phyloP scores from a whole-genome alignment of 352 stramenopile species.

The Pythium aquatile region DNA sequence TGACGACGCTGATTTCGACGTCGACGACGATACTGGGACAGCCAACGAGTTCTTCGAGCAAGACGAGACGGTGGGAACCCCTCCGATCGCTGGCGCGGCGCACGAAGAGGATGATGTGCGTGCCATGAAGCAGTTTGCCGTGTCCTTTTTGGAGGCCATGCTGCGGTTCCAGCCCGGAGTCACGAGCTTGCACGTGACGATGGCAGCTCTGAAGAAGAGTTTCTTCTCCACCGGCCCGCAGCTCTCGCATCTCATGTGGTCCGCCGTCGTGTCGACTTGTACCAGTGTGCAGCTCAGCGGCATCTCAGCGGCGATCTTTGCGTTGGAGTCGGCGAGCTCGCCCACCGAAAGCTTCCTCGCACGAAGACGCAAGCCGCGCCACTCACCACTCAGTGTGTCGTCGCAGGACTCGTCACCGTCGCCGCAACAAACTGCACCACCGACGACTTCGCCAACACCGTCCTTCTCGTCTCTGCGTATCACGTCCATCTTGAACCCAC shows the following conservation, averaged over 20 bases:
- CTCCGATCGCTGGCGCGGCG: slow-evolving; percentile 6
- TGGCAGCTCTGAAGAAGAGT: slow-evolving; percentile 62
- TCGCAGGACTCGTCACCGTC: slow-evolving; percentile 15
- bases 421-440: not conserved
- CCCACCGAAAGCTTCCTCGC: slow-evolving; percentile 25
- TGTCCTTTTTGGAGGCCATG: slow-evolving; percentile 65
- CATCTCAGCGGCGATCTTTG: slow-evolving; percentile 66
- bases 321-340: slow-evolving; percentile 27
- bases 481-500: slow-evolving; percentile 60
- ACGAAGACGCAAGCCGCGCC: slow-evolving; percentile 12
- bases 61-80: slow-evolving; percentile 8
- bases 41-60: slow-evolving; percentile 28
- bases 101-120: slow-evolving; percentile 40
- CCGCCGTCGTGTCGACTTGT: slow-evolving; percentile 58
- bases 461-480: slow-evolving; percentile 75
- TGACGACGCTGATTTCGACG: slow-evolving; percentile 33
- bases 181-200: slow-evolving; percentile 46
- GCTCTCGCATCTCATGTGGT: slow-evolving; percentile 78
- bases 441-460: slow-evolving; percentile 23
- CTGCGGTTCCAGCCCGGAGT: slow-evolving; percentile 69
- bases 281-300: slow-evolving; percentile 65
- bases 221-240: slow-evolving; percentile 71
- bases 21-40: slow-evolving; percentile 18
- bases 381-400: slow-evolving; percentile 17
- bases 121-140: slow-evolving; percentile 75